Conservation (phyloP, 306 rosid genomes). For the Urtica urens region DNA sequence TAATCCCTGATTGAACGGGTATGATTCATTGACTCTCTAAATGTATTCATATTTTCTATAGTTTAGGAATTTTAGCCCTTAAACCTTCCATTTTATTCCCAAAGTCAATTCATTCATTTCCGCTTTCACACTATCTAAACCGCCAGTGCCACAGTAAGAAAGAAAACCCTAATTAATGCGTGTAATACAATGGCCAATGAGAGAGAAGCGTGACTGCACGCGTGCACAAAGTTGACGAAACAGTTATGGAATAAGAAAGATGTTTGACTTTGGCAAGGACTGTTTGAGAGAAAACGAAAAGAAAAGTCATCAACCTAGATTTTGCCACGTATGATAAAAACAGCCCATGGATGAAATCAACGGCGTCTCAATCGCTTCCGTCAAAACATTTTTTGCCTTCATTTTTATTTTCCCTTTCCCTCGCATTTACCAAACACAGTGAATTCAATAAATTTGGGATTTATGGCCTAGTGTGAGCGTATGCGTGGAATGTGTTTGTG, state of each 20-base stretch:
- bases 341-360: conserved; percentile 22
- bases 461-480: conserved; percentile 21
- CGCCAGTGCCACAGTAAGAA: not conserved
- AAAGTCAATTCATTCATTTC: not conserved
- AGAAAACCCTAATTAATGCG: not conserved
- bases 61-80: not conserved
- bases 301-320: conserved; percentile 13
- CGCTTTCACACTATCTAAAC: not conserved
- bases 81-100: not conserved
- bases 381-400: not conserved
- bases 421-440: conserved; percentile 48
- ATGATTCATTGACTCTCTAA: conserved; percentile 30
- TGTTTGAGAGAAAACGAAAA: no score
- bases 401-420: conserved; percentile 1
- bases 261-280: conserved; percentile 66
- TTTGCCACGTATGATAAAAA: conserved; percentile 28
- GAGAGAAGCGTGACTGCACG: not conserved
- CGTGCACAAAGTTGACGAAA: not conserved
- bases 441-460: conserved; percentile 38
- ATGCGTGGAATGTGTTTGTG: not conserved
- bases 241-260: not conserved
- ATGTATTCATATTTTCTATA: not conserved
- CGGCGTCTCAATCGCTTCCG: conserved; percentile 36
- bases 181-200: not conserved
- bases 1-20: conserved; percentile 15